Percentiles rank a stretch among this genome's conserved stretches.
Conservation (phyloP, 371 early-diverging fungal species). For the Entomophthora muscae region DNA sequence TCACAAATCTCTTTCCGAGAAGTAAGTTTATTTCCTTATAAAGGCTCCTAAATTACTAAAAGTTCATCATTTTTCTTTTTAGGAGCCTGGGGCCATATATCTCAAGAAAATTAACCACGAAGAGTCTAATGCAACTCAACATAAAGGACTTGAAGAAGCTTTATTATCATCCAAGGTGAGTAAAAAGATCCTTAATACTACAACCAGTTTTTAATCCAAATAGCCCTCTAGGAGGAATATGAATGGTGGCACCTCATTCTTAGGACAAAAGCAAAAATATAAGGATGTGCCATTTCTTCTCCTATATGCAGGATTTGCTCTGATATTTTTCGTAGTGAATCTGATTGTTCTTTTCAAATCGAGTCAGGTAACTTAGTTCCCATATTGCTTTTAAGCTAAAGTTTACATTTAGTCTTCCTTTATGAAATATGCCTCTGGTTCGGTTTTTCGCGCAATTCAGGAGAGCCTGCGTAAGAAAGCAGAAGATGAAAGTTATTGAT, state of each 20-base stretch:
- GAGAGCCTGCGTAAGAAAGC: not conserved
- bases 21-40: too few species aligned
- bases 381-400: not conserved
- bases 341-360: not conserved
- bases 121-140: not conserved
- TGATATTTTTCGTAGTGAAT: not conserved
- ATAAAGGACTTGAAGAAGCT: not conserved
- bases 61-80: not conserved
- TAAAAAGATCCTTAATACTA: not conserved
- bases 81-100: not conserved
- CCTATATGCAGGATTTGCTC: not conserved
- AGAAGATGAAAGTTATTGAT: not conserved
- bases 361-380: not conserved
- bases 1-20: not conserved
- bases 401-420: constrained; percentile 1
- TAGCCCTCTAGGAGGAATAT: not conserved
- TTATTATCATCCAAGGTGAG: not conserved
- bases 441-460: constrained; percentile 6
- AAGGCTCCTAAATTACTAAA: too few species aligned
- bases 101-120: not conserved
- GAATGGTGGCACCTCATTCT: not conserved
- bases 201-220: not conserved
- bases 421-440: not conserved
- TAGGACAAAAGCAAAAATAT: constrained; percentile 1
- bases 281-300: not conserved